Evolutionary conservation across 768 basidiomycete species (phyloP), one percentile per base, ranked within the genome.

Genomic region (Hortiboletus flavorubellus): DNA sequence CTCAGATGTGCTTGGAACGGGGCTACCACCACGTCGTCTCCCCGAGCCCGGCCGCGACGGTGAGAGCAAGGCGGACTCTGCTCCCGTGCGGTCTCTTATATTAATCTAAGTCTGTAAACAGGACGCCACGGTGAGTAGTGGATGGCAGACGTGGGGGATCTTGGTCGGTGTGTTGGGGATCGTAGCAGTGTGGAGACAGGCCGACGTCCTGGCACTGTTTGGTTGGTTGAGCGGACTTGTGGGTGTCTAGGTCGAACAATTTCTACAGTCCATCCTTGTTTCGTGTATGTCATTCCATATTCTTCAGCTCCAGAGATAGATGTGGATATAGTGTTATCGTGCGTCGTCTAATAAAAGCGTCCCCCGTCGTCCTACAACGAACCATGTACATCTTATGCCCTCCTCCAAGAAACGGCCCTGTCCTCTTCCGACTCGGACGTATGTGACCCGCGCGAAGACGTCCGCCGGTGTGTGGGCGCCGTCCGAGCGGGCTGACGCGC

Each of bases 1-100:
- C 5, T 58, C 12, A n/a, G 54, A n/a, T 2, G 29, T 45, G 7
- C 45, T 67, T 3, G 60, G 63, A 0, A 40, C 11, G 26, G 60
- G 53, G 11, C 47, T 71, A 2, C 69, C 69, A 0, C 61, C 67
- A 0, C 69, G 71, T 18, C 61, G 52, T 23, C 43, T 45, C 23
- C 52, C 60, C 1, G 2, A 35, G 7, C 55, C 59, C 7, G 51
- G 43, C 7, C 31, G 49, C 18, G 66, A 56, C 26, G 58, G 59
- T 31, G 51, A 61, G 34, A 39, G 10, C 49, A 49, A 62, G 54
- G 64, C 64, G 41, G 15, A 37, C 49, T 39, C 42, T 7, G 5
- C 15, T 44, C 29, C 9, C 8, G 10, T 21, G 21, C 23, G 8
- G 16, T 12, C 18, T 29, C 56, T 56, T 60, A 55, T 60, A 55